A percentile compares a stretch with the other conserved stretches of the same genome.
Evolutionary conservation across 805 yeast species (phyloP).

Genomic region (Scheffersomyces amazonensis): DNA sequence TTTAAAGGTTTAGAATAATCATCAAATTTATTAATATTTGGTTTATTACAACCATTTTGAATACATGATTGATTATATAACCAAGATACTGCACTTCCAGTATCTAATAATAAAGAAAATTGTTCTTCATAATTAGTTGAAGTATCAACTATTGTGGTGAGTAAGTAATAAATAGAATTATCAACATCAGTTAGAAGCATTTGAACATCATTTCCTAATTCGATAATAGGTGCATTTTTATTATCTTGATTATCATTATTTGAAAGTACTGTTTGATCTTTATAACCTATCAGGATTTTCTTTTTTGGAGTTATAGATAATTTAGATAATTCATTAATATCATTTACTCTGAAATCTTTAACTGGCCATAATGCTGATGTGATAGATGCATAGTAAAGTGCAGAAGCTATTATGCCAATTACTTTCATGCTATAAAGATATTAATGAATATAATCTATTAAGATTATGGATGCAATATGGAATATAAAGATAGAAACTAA

Average conservation of each 20-base stretch:
- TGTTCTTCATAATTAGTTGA: slow-evolving; percentile 23
- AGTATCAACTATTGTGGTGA: slow-evolving; percentile 15
- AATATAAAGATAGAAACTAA: too few species aligned
- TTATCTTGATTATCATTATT: background rate
- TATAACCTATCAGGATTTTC: too few species aligned
- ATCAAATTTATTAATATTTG: slow-evolving; percentile 21
- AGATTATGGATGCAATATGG: too few species aligned
- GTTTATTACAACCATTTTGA: slow-evolving; percentile 36
- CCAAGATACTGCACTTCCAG: slow-evolving; percentile 67
- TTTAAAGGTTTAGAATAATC: slow-evolving; percentile 11
- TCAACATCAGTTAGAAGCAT: slow-evolving; percentile 17
- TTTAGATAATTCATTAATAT: too few species aligned
- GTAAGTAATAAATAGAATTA: slow-evolving; percentile 18
- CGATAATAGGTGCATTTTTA: slow-evolving; percentile 12
- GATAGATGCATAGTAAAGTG: background rate
- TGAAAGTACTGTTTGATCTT: background rate
- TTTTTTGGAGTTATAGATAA: too few species aligned
- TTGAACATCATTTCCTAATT: slow-evolving; percentile 11
- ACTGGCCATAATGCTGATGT: slow-evolving; percentile 12
- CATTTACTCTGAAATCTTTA: slow-evolving; percentile 14
- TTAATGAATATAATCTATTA: too few species aligned
- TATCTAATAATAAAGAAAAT: slow-evolving; percentile 56
- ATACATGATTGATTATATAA: slow-evolving; percentile 53
- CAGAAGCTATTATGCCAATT: background rate
- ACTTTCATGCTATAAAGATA: background rate